phyloP scores from a whole-genome alignment of 2,329 filamentous ascomycete genomes.

The Ceratocystiopsis sp. region DNA sequence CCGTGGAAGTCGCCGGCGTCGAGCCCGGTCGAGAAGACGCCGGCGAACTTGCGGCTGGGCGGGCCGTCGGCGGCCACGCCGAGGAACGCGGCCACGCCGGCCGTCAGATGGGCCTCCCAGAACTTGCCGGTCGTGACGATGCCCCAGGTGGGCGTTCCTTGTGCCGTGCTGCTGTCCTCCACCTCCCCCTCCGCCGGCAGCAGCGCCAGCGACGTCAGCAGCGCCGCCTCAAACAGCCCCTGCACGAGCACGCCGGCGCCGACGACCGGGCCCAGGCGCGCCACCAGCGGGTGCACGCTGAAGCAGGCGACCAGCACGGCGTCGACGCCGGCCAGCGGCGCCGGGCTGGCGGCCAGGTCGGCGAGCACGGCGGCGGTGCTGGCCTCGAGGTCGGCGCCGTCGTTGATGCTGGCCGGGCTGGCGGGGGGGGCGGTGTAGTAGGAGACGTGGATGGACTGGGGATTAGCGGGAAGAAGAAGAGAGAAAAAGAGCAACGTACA shows the following conservation, averaged over 20 bases:
- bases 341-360: constrained; percentile 24
- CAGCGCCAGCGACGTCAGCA: constrained; percentile 45
- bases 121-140: constrained; percentile 77
- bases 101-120: constrained; percentile 58
- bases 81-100: constrained; percentile 48
- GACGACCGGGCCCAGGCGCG: constrained; percentile 26
- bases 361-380: constrained; percentile 47
- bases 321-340: constrained; percentile 35
- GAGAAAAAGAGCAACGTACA: constrained; percentile 13
- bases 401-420: constrained; percentile 62
- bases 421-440: constrained; percentile 48
- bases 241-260: constrained; percentile 34
- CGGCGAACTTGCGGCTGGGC: constrained; percentile 43
- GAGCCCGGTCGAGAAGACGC: constrained; percentile 68
- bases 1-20: constrained; percentile 66
- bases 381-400: constrained; percentile 46
- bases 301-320: constrained; percentile 82
- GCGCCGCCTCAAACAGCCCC: constrained; percentile 78
- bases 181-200: constrained; percentile 16
- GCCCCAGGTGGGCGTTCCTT: constrained; percentile 42
- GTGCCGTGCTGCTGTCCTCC: neutral
- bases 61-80: constrained; percentile 24
- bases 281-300: constrained; percentile 65
- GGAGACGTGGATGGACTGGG: constrained; percentile 30
- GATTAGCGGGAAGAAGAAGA: neutral